Conservation (phyloP, 2,329 filamentous ascomycete genomes). For the Monilinia aucupariae region DNA sequence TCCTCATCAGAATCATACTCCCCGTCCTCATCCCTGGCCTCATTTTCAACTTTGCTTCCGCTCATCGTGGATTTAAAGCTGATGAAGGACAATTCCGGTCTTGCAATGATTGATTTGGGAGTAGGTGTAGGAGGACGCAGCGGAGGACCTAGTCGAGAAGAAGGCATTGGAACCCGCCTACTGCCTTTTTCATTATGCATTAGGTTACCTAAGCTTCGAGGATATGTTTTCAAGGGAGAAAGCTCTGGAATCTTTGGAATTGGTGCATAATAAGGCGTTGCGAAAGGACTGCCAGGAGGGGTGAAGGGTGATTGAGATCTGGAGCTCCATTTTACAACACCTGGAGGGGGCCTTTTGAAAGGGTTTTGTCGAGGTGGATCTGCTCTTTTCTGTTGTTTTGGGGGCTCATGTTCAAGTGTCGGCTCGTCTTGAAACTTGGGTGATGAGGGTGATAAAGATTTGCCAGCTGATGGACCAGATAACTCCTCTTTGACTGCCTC, state of each 20-base stretch:
- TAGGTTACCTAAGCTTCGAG: background rate
- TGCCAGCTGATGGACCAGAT: background rate
- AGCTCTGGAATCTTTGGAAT: background rate
- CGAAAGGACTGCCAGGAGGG: background rate
- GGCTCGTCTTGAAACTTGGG: too few relatives aligned
- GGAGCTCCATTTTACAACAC: background rate
- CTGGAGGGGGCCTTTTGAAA: background rate
- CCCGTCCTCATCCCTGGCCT: too few relatives aligned
- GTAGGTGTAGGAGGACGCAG: too few relatives aligned
- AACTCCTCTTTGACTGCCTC: background rate
- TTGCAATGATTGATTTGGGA: too few relatives aligned
- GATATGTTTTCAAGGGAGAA: background rate
- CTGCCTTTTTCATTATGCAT: background rate
- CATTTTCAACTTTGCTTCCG: too few relatives aligned
- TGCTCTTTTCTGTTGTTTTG: too few relatives aligned
- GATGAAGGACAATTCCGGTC: too few relatives aligned
- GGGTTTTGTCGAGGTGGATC: too few relatives aligned
- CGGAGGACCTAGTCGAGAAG: background rate
- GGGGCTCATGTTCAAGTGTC: too few relatives aligned
- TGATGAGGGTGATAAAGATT: too few relatives aligned
- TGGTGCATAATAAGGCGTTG: background rate
- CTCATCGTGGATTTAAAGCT: too few relatives aligned
- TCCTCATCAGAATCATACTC: too few relatives aligned
- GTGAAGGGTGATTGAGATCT: background rate
- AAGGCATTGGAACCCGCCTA: fast-evolving